Base-by-base conservation (phyloP, 2,329 filamentous ascomycete genomes). In the Penicillium sp. region DNA sequence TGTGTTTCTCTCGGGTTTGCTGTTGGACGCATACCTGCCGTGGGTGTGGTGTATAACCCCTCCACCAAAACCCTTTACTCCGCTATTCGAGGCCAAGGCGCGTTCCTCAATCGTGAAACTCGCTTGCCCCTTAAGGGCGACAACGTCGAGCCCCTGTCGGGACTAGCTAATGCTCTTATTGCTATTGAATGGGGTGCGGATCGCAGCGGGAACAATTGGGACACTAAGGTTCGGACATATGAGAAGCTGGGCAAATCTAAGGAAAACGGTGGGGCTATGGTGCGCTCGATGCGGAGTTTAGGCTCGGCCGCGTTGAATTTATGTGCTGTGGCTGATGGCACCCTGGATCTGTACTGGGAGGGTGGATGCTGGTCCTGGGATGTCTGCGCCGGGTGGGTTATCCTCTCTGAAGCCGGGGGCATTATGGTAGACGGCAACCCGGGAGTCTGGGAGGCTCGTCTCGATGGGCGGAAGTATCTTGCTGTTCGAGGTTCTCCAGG, bases 341-440 rank as follows among this genome's bases (percentile, higher is more conserved):
- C 74, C 23, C 55, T 86, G 48, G 84, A 87, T 70, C 64, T 82
- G n/a, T 86, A 86, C 57, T 87, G 84, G 84, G 84, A 86, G 63
- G 82, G 80, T 3, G 84, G 84, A 0, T 85, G 82, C 63, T 86
- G 83, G 83, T 82, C 82, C 8, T 86, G 84, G 84, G 84, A 86
- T 74, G 83, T 86, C 10, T 85, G 82, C 64, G 84, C 84, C 5
- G 84, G 80, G 0, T 86, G 83, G 84, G 78, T 84, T 3, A 80
- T 86, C 49, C 63, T 86, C 40, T 76, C 75, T 25, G 84, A 86
- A 68, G 82, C 84, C 1, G 84, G 83, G 0, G 84, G 84, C 0
- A 75, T 79, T 23, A 75, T 86, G 55, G 82, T 81, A 13, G 83
- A 84, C 65, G 82, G 80, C 2, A 85, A 84, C 62, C 77, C 79